Base-by-base conservation (phyloP, 352 stramenopile species). In the Phytophthora colocasiae region DNA sequence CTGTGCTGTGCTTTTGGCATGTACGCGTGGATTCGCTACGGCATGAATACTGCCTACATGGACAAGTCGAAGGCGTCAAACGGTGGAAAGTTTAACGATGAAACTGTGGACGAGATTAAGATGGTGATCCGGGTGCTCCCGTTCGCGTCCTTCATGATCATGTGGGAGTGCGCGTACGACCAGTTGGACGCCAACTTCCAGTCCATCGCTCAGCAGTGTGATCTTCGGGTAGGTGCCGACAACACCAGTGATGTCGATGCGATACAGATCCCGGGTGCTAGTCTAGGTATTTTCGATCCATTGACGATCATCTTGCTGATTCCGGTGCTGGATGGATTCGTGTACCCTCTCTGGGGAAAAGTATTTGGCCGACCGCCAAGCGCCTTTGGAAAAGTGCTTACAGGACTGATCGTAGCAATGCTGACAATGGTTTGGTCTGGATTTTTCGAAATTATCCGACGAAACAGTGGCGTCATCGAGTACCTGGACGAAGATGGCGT, bases 101-200 rank as follows among this genome's bases (percentile, higher is more conserved):
- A 94, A 58, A 91, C 79, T 0, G 83, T 96, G 22, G 86, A 94
- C 62, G 88, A 93, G 59, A 91, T 95, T 62, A 93, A 95, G 69
- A 87, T 90, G 72, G 81, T 96, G 47, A 83, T 96, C 40, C 85
- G 88, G 14, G 83, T 96, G 44, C 77, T 96, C 15, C 88, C 88
- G 4, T 96, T 96, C 55, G 85, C 88, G 44, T 90, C 78, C n/a
- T 96, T 94, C 66, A 93, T 92, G 80, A 92, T 96, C 74, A 91
- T 94, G 72, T 96, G 88, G 88, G 83, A 94, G 61, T 94, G 85
- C 41, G 85, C 86, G 15, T 96, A 93, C 72, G 88, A 94, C 65
- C 88, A 96, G 55, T 62, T 94, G 14, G 88, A 96, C 49, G 88
- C 88, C 31, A 96, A 96, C 45, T 96, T 96, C 55, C 88, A 96